Conservation (phyloP, 768 basidiomycete species). For the Suillus brevipes region DNA sequence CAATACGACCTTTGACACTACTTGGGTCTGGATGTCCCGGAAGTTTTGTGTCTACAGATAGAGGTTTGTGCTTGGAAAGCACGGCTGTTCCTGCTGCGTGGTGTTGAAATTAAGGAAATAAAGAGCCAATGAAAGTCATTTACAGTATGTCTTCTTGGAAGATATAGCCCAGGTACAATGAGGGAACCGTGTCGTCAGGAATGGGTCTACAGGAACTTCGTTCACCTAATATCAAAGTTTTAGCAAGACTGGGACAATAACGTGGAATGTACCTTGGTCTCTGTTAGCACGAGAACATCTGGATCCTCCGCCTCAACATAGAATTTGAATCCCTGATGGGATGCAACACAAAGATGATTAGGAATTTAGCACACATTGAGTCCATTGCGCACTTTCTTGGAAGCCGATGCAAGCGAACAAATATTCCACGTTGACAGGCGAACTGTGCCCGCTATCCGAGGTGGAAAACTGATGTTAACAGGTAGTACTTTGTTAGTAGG, state of each 20-base stretch:
- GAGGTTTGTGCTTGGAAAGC: slow-evolving; percentile 73
- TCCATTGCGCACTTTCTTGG: slow-evolving; percentile 63
- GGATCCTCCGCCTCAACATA: slow-evolving; percentile 88
- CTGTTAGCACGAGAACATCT: slow-evolving; percentile 80
- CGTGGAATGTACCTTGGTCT: slow-evolving; percentile 64
- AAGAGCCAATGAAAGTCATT: slow-evolving; percentile 20
- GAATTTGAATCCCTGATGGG: slow-evolving; percentile 70
- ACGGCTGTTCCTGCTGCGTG: slow-evolving; percentile 77
- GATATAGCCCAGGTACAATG: slow-evolving; percentile 77
- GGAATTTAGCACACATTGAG: not conserved
- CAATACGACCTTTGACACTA: slow-evolving; percentile 70
- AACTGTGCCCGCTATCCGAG: slow-evolving; percentile 45
- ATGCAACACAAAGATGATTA: not conserved
- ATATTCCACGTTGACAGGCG: slow-evolving; percentile 79
- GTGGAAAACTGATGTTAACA: slow-evolving; percentile 56
- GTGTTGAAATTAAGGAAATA: not conserved
- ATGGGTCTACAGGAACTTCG: slow-evolving; percentile 60
- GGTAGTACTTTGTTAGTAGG: slow-evolving; percentile 77
- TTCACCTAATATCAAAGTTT: slow-evolving; percentile 55
- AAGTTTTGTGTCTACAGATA: slow-evolving; percentile 63
- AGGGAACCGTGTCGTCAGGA: slow-evolving; percentile 59
- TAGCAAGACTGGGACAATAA: not conserved
- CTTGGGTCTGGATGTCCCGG: slow-evolving; percentile 71
- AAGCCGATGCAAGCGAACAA: slow-evolving; percentile 69
- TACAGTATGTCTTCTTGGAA: slow-evolving; percentile 77